phyloP scores from a whole-genome alignment of 371 early-diverging fungal genomes.

The Furculomyces boomerangus region DNA sequence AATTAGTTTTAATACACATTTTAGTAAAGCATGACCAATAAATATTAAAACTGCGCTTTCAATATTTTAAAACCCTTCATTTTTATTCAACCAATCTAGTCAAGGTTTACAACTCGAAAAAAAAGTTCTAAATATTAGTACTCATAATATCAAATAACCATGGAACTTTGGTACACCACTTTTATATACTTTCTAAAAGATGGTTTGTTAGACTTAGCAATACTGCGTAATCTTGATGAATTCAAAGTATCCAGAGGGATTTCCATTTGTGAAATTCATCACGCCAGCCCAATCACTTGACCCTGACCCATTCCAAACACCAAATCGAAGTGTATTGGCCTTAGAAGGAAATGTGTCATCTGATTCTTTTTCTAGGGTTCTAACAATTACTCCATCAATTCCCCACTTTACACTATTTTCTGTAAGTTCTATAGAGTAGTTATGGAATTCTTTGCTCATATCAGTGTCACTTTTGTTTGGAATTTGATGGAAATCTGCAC shows the following conservation, averaged over 20 bases:
- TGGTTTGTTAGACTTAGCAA: no score
- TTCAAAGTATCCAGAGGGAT: conserved; percentile 14
- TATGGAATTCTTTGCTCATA: conserved; percentile 12
- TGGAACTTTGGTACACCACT: no score
- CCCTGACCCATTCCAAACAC: conserved; percentile 24
- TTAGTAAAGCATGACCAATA: no score
- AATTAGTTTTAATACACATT: no score
- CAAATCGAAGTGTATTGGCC: conserved; percentile 14
- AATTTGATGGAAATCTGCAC: conserved; percentile 31
- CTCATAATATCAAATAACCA: no score
- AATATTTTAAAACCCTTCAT: no score
- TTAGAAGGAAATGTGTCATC: conserved; percentile 15
- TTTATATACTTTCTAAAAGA: no score
- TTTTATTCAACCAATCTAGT: no score
- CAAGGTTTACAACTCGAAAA: no score
- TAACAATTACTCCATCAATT: not conserved
- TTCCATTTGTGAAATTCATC: conserved; percentile 17
- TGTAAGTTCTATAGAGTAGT: conserved; percentile 20
- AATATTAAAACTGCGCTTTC: no score
- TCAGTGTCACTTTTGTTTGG: conserved; percentile 37
- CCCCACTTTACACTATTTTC: conserved; percentile 7
- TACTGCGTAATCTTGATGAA: conserved; percentile 16
- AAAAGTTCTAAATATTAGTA: no score
- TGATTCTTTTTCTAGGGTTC: not conserved
- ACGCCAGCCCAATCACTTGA: conserved; percentile 19